Base-by-base conservation (phyloP, 1,284 basidiomycete genomes). In the Papiliotrema nemorosa region DNA sequence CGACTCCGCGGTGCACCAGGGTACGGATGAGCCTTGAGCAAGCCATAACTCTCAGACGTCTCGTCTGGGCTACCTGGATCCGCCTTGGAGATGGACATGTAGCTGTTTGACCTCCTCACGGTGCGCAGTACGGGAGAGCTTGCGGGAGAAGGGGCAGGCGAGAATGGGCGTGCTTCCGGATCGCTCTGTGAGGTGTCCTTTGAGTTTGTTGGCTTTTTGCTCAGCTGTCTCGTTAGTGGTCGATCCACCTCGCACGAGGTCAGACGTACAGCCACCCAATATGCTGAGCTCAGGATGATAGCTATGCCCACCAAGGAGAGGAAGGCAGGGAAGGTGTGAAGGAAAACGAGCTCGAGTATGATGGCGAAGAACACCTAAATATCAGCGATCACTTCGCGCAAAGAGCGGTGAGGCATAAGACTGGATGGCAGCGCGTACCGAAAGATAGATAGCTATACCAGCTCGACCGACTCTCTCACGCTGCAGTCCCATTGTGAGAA, bases 401-500 rank as follows among this genome's bases (percentile, higher is more conserved):
- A n/a, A n/a, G n/a, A n/a, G n/a, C n/a, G n/a, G n/a, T 22, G 33
- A 24, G 33, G 27, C 13, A 14, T 22, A 18, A 16, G 14, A 12
- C 18, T 35, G 2, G 38, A 35, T 26, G 16, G 13, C 16, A 9
- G 9, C 7, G 22, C 41, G 40, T 59, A 74, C 72, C 57, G 69
- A 69, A 6, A 72, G 60, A 42, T 75, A 76, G 50, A 72, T 64
- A 3, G 72, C 73, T n/a, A 75, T 50, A 10, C 68, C 64, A 1
- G 73, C 75, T 42, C 73, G 55, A 1, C 73, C 75, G 3, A 74
- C 75, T 51, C 73, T 73, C 49, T 75, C 75, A 4, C 71, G 66
- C 42, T 75, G 72, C 1, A 76, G 55, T 7, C 73, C 75, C 34
- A 72, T 48, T 3, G 75, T 74, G 7, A 76, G 60, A 7, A 73